Evolutionary conservation across 257 asterid genomes (phyloP).

Genomic region (Linderniella brevidens): DNA sequence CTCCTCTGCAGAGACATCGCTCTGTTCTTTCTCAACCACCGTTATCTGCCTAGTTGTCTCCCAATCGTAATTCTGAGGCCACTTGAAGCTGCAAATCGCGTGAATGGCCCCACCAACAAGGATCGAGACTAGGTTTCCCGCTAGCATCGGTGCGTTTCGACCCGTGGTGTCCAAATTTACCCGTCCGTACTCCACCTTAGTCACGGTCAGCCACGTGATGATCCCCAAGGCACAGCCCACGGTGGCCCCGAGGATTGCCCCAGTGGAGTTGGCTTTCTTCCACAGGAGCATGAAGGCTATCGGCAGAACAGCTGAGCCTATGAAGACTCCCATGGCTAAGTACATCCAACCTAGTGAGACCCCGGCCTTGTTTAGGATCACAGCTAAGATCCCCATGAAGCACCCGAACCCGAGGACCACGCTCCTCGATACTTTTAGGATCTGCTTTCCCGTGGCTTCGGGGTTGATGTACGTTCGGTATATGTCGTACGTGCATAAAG

Average conservation of each 20-base stretch:
- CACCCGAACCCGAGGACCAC: conserved; percentile 55
- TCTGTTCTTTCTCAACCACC: conserved; percentile 64
- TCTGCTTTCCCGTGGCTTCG: conserved; percentile 60
- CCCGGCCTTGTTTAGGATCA: conserved; percentile 63
- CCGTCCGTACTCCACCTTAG: conserved; percentile 61
- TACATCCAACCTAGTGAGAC: conserved; percentile 96
- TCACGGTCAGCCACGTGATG: conserved; percentile 63
- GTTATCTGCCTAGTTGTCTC: conserved; percentile 59
- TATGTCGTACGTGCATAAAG: conserved; percentile 75
- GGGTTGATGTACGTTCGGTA: conserved; percentile 83
- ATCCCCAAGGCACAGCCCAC: conserved; percentile 68
- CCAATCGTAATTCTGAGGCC: conserved; percentile 87
- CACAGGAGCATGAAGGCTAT: conserved; percentile 87
- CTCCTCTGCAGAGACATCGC: conserved; percentile 42
- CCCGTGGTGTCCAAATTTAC: conserved; percentile 83
- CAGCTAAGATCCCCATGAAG: conserved; percentile 81
- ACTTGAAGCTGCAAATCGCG: conserved; percentile 40
- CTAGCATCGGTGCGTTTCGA: conserved; percentile 81
- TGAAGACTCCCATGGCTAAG: conserved; percentile 77
- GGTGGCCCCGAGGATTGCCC: conserved; percentile 61
- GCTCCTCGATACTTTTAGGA: conserved; percentile 52
- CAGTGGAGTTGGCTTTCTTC: conserved; percentile 64
- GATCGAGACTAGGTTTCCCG: conserved; percentile 79
- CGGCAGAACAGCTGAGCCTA: conserved; percentile 83
- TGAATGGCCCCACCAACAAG: conserved; percentile 73